A percentile compares a stretch with the other conserved stretches of the same genome.
These are phyloP conservation scores for Rauvolfia tetraphylla DNA, from an alignment of 257 asterid species.

Conservation along the genomic window DNA sequence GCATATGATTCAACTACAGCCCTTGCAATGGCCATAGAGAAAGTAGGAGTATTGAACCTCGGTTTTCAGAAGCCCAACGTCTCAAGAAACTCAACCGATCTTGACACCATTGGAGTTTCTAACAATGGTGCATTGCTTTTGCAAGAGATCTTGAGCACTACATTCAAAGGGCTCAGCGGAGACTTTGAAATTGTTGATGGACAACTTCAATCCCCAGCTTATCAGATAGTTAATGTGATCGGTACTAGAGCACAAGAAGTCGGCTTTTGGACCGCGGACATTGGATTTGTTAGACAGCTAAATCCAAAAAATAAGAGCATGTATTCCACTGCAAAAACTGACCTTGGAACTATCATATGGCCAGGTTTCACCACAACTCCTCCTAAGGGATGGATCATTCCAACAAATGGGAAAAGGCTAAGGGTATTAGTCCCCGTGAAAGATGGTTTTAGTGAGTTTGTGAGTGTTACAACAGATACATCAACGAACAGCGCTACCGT, in stretches of 20 bases:
- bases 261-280: slow-evolving; percentile 46
- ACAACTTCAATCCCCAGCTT: slow-evolving; percentile 42
- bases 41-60: slow-evolving; percentile 16
- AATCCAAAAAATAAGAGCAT: no score
- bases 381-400: slow-evolving; percentile 57
- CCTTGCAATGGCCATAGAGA: slow-evolving; percentile 49
- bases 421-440: slow-evolving; percentile 44
- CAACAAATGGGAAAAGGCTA: slow-evolving; percentile 44
- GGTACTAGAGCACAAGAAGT: slow-evolving; percentile 31
- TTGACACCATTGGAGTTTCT: slow-evolving; percentile 25
- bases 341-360: slow-evolving; percentile 37
- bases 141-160: slow-evolving; percentile 21
- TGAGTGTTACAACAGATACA: slow-evolving; percentile 27
- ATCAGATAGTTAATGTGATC: slow-evolving; percentile 36
- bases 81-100: slow-evolving; percentile 25
- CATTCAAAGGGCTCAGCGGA: slow-evolving; percentile 43
- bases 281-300: not conserved
- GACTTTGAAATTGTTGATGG: slow-evolving; percentile 34
- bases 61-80: slow-evolving; percentile 15
- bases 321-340: not conserved
- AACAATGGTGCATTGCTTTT: slow-evolving; percentile 25
- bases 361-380: slow-evolving; percentile 34
- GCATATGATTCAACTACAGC: slow-evolving; percentile 50
- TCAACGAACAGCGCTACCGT: slow-evolving; percentile 24
- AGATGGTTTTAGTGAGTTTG: slow-evolving; percentile 35